Percentiles rank a stretch among this genome's conserved stretches.
Conservation (phyloP, 768 basidiomycete species). For the Tulasnella sp. region DNA sequence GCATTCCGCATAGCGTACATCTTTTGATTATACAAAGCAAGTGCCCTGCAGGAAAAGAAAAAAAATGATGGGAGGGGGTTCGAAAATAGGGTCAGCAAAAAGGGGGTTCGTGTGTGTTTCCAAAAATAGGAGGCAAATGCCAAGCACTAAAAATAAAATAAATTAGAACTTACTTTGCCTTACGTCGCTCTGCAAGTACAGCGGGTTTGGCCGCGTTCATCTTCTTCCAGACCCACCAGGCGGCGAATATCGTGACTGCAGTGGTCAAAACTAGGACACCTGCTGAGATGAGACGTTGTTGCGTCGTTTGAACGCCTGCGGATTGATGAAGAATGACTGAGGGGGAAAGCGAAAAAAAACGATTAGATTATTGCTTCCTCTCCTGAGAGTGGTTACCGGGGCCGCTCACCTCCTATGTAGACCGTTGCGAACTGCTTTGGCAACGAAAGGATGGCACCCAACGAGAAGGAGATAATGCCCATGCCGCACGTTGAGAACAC, state of each 20-base stretch:
- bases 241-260: constrained; percentile 63
- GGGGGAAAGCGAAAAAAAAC: background rate
- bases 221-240: constrained; percentile 73
- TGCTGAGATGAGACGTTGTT: constrained; percentile 60
- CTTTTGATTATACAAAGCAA: constrained; percentile 6
- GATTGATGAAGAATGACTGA: constrained; percentile 29
- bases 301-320: constrained; percentile 32
- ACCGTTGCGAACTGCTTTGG: constrained; percentile 91
- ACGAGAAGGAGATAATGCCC: constrained; percentile 62
- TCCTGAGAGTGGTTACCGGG: constrained; percentile 23
- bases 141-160: background rate
- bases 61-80: background rate
- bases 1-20: background rate
- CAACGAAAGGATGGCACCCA: constrained; percentile 74
- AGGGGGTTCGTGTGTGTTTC: background rate
- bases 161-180: constrained; percentile 6
- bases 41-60: background rate
- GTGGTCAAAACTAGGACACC: constrained; percentile 59
- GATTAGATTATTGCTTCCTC: background rate
- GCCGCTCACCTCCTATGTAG: constrained; percentile 72
- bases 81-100: background rate
- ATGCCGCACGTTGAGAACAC: constrained; percentile 87
- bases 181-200: constrained; percentile 17
- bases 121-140: background rate
- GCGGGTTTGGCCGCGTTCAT: constrained; percentile 39